A percentile compares a stretch with the other conserved stretches of the same genome.
Evolutionary conservation across 495 filamentous ascomycete genomes (phyloP).

Genomic region (Aspergillus biplanus): DNA sequence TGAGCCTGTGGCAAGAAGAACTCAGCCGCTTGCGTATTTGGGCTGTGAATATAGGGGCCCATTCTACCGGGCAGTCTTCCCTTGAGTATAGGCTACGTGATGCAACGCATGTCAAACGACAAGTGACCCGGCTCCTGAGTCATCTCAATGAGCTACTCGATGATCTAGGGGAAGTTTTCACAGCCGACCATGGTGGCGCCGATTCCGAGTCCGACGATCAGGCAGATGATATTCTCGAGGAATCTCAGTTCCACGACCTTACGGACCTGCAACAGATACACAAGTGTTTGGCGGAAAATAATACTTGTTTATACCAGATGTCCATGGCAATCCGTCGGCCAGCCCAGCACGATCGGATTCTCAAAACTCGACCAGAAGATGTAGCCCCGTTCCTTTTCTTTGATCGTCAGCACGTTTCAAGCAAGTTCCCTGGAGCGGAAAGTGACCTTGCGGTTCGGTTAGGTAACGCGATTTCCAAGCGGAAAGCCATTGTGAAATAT

Average conservation of each 20-base stretch:
- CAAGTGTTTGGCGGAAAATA: slow-evolving; percentile 24
- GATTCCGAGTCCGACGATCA: slow-evolving; percentile 37
- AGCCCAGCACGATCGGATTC: slow-evolving; percentile 25
- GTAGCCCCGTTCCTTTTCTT: slow-evolving; percentile 9
- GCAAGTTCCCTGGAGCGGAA: slow-evolving; percentile 21
- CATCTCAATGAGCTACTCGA: neutral
- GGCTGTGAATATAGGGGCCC: slow-evolving; percentile 49
- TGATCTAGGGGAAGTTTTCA: neutral
- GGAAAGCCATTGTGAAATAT: neutral
- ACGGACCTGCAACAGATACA: neutral
- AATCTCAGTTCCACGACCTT: slow-evolving; percentile 32
- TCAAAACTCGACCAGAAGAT: slow-evolving; percentile 11
- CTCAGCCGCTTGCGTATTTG: slow-evolving; percentile 45
- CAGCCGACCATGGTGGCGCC: neutral
- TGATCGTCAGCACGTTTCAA: slow-evolving; percentile 15
- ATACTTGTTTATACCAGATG: slow-evolving; percentile 24
- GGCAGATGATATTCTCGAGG: slow-evolving; percentile 42
- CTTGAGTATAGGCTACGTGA: neutral
- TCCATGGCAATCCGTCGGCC: slow-evolving; percentile 30
- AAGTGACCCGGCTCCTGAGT: neutral
- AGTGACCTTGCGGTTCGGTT: slow-evolving; percentile 7
- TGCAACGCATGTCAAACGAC: neutral
- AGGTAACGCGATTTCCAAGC: neutral
- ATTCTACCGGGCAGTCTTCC: slow-evolving; percentile 27
- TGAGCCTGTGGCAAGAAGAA: slow-evolving; percentile 33